phyloP scores from a whole-genome alignment of 495 filamentous ascomycete species.

The Bathelium albidoporum region DNA sequence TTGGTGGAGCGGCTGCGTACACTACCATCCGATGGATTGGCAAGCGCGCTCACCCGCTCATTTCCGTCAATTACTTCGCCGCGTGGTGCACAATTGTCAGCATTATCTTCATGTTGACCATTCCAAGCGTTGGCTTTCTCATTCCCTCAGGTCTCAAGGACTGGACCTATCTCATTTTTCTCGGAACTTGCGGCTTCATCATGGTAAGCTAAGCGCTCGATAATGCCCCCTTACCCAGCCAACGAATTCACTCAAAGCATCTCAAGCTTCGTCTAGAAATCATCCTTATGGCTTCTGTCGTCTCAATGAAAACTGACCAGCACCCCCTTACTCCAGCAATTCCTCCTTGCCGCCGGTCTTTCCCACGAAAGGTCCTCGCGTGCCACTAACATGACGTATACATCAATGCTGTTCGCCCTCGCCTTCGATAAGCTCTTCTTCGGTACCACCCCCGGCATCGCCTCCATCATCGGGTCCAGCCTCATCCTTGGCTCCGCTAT shows the following conservation, averaged over 20 bases:
- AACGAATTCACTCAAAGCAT: not conserved
- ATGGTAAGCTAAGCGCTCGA: conserved; percentile 36
- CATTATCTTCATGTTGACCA: conserved; percentile 44
- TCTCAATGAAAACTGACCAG: not conserved
- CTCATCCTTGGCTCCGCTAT: conserved; percentile 75
- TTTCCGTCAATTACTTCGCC: conserved; percentile 81
- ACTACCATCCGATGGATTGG: conserved; percentile 81
- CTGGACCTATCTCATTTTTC: conserved; percentile 58
- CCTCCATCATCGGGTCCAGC: conserved; percentile 62
- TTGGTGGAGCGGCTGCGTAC: conserved; percentile 68
- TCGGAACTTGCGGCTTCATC: conserved; percentile 69
- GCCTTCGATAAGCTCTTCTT: conserved; percentile 72
- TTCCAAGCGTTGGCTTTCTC: conserved; percentile 46
- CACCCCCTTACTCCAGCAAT: conserved; percentile 41
- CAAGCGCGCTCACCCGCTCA: conserved; percentile 68
- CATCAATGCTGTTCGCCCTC: conserved; percentile 84
- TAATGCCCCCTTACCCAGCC: not conserved
- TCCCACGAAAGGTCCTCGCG: conserved; percentile 50
- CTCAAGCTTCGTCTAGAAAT: not conserved
- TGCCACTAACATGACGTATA: conserved; percentile 84
- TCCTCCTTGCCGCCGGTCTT: conserved; percentile 73
- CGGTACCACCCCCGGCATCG: conserved; percentile 53
- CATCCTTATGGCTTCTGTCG: not conserved
- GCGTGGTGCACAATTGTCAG: conserved; percentile 59
- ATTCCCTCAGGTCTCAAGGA: conserved; percentile 52